Percentiles rank a stretch among this genome's conserved stretches.
These are phyloP conservation scores for Cladosporium oxysporum DNA, from an alignment of 2,329 filamentous ascomycete genomes.

Conservation along the genomic window DNA sequence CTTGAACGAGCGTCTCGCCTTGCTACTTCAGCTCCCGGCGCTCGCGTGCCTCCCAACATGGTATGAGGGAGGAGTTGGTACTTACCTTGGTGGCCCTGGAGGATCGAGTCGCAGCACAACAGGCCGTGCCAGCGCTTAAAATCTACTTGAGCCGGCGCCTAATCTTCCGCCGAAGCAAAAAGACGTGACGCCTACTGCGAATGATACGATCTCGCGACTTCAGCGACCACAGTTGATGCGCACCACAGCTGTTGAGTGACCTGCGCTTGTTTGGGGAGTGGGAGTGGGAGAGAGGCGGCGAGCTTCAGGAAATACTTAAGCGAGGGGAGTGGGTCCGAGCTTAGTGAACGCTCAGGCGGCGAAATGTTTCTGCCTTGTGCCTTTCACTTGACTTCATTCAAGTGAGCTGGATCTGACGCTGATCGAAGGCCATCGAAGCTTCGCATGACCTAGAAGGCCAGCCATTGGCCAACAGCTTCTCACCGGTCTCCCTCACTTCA, in stretches of 20 bases:
- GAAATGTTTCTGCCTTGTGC: neutral
- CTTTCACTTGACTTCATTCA: too few relatives aligned
- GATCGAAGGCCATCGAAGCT: neutral
- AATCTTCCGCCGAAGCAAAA: neutral
- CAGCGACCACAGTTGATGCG: neutral
- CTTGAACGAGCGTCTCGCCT: neutral
- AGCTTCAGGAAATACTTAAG: neutral
- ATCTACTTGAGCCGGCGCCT: neutral
- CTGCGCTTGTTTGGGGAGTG: neutral
- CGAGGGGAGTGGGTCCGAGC: neutral
- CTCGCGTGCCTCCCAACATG: neutral
- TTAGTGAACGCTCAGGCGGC: neutral
- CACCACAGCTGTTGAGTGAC: neutral
- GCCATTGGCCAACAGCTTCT: neutral
- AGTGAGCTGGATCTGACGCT: neutral
- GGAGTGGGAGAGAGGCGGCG: neutral
- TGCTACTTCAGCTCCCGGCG: neutral
- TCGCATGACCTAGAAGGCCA: neutral
- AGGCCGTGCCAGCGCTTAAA: neutral
- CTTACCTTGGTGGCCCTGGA: constrained; percentile 1
- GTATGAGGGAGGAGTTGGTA: neutral
- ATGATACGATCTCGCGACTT: neutral
- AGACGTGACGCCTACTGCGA: constrained; percentile 1
- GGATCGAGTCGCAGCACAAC: neutral
- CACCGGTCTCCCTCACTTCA: neutral